A percentile compares a stretch with the other conserved stretches of the same genome.
Evolutionary conservation across 163 green algal species (phyloP).

Genomic region (Chloromonas sp.): DNA sequence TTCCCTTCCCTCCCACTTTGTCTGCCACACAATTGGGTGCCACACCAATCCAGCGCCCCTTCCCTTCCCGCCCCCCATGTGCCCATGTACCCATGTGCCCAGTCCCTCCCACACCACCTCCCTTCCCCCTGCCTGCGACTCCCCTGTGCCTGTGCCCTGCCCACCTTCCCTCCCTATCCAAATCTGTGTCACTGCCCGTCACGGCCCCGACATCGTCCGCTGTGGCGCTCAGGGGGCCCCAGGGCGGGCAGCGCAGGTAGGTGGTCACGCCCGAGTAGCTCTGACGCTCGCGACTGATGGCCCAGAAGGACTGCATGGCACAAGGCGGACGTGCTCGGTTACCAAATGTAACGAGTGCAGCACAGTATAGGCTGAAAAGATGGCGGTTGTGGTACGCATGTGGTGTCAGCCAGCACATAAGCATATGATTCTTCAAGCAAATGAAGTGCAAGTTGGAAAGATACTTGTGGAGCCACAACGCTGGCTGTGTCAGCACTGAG

Average conservation of each 20-base stretch:
- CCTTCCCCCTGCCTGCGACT: too few relatives aligned
- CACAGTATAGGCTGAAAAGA: too few relatives aligned
- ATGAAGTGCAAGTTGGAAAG: too few relatives aligned
- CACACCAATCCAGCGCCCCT: too few relatives aligned
- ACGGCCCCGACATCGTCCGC: constrained; percentile 5
- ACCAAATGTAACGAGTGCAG: too few relatives aligned
- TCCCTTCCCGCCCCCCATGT: too few relatives aligned
- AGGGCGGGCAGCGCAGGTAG: background rate
- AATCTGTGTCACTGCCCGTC: constrained; percentile 3
- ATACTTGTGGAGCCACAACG: background rate
- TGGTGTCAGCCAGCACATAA: too few relatives aligned
- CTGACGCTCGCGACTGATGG: constrained; percentile 19
- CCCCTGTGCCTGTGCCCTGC: background rate
- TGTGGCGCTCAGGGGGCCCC: background rate
- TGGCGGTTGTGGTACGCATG: background rate
- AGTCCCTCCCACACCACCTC: background rate
- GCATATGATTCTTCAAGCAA: too few relatives aligned
- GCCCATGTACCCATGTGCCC: too few relatives aligned
- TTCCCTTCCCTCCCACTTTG: too few relatives aligned
- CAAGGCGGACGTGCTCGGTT: too few relatives aligned
- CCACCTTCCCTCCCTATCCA: constrained; percentile 32
- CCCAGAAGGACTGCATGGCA: background rate
- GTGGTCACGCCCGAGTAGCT: constrained; percentile 27
- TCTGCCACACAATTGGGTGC: too few relatives aligned
- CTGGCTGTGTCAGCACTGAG: background rate